phyloP scores from a whole-genome alignment of 176 grass and related monocot species.

The Typha latifolia region DNA sequence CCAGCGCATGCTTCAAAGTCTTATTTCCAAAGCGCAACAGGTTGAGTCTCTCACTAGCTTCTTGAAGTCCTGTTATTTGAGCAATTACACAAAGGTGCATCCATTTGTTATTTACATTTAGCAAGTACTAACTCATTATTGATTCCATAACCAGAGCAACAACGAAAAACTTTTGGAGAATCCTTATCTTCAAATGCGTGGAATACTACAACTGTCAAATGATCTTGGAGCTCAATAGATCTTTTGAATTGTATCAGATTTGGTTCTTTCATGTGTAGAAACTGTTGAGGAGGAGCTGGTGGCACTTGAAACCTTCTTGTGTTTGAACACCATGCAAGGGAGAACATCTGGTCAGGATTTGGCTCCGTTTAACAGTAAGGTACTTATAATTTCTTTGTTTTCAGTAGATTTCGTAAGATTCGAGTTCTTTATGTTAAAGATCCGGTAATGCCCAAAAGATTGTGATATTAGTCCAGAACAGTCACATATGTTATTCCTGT shows the following conservation, averaged over 20 bases:
- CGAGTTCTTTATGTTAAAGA: neutral
- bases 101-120: constrained; percentile 17
- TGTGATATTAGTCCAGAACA: no score
- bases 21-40: constrained; percentile 97
- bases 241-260: constrained; percentile 2
- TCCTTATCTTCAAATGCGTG: constrained; percentile 97
- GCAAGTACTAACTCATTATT: constrained; percentile 15
- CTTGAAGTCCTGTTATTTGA: neutral
- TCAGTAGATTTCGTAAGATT: neutral
- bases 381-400: neutral
- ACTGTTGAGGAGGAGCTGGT: constrained; percentile 25
- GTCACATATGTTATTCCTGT: no score
- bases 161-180: constrained; percentile 99
- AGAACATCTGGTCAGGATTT: constrained; percentile 23
- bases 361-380: constrained; percentile 23
- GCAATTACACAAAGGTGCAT: neutral
- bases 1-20: constrained; percentile 86
- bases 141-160: constrained; percentile 50
- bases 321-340: constrained; percentile 24
- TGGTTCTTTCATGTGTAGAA: neutral
- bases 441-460: neutral
- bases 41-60: constrained; percentile 20
- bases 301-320: constrained; percentile 14
- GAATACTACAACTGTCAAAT: constrained; percentile 83
- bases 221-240: constrained; percentile 65